Conservation (phyloP, 257 asterid genomes). For the Datura wrightii region DNA sequence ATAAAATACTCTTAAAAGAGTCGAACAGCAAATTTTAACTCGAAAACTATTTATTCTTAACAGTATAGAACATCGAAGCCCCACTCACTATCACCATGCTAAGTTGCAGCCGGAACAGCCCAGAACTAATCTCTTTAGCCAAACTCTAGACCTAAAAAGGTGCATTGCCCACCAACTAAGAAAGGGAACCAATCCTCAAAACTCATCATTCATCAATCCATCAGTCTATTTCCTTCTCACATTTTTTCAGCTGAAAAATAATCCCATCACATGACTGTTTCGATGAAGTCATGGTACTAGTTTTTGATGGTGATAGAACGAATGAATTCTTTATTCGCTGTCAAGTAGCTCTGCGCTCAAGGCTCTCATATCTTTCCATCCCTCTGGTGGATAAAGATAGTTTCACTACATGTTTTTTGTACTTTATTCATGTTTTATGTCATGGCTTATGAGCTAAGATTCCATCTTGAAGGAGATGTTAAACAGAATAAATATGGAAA, state of each 20-base stretch:
- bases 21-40: background rate
- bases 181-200: conserved; percentile 9
- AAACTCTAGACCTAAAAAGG: background rate
- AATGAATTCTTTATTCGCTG: background rate
- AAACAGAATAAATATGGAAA: conserved; percentile 8
- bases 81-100: background rate
- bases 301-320: background rate
- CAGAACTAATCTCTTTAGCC: conserved; percentile 15
- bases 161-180: background rate
- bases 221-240: conserved; percentile 6
- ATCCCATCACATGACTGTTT: conserved; percentile 12
- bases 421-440: background rate
- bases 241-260: background rate
- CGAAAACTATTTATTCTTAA: background rate
- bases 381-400: background rate
- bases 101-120: conserved; percentile 1
- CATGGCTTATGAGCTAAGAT: background rate
- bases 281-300: background rate
- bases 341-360: background rate
- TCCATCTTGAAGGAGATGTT: background rate
- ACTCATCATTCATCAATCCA: background rate
- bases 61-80: background rate
- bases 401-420: background rate
- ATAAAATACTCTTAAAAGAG: conserved; percentile 1
- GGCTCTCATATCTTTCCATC: background rate